Evolutionary conservation across 2,329 filamentous ascomycete genomes (phyloP).

Genomic region (Sclerotinia subarctica): DNA sequence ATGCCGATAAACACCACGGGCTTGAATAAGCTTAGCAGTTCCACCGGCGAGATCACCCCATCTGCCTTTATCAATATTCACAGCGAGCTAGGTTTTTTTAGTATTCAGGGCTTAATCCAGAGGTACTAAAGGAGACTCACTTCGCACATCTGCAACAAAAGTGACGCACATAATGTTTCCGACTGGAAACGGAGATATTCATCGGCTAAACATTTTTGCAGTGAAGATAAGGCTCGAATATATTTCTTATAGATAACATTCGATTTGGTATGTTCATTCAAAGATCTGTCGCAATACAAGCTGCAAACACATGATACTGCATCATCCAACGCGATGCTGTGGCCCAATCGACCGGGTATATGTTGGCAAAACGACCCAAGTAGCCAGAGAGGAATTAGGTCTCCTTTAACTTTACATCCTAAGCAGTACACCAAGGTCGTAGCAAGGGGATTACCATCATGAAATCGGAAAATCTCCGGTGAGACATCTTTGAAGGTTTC

Average conservation of each 20-base stretch:
- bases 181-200: conserved; percentile 6
- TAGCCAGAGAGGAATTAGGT: conserved; percentile 19
- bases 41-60: conserved; percentile 25
- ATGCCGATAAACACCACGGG: conserved; percentile 23
- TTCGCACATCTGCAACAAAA: conserved; percentile 26
- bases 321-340: conserved; percentile 26
- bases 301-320: conserved; percentile 23
- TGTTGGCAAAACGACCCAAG: conserved; percentile 23
- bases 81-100: conserved; percentile 17
- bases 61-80: conserved; percentile 22
- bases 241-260: conserved; percentile 21
- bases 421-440: conserved; percentile 22
- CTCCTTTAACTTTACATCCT: conserved; percentile 19
- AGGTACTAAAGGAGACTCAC: conserved; percentile 3
- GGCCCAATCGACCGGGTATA: conserved; percentile 22
- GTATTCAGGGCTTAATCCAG: background rate
- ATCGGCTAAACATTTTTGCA: conserved; percentile 19
- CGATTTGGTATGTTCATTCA: conserved; percentile 6
- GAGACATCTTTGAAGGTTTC: background rate
- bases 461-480: conserved; percentile 15
- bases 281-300: conserved; percentile 20
- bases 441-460: conserved; percentile 17
- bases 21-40: conserved; percentile 19
- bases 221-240: conserved; percentile 21
- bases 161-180: conserved; percentile 27